Evolutionary conservation across 352 stramenopile species (phyloP), one percentile per base, ranked within the genome.

Genomic region (Phytophthora boehmeriae): DNA sequence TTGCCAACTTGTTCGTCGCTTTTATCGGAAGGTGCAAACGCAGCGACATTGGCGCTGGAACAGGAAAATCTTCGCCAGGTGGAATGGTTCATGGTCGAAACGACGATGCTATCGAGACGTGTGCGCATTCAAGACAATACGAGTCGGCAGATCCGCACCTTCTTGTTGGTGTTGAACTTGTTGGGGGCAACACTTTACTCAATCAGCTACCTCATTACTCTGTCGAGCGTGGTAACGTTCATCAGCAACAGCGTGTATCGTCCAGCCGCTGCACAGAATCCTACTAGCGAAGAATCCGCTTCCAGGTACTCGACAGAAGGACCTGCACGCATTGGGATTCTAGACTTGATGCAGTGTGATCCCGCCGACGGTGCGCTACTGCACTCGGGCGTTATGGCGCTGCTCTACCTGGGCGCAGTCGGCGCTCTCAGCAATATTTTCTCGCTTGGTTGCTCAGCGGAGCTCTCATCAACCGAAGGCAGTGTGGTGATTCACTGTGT

Each of bases 341-440:
- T 71, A 13, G 56, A 66, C 10, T 22, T 71, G 5, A 49, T 71
- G 10, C 63, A 71, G 13, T 71, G 63, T 8, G 63, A 71, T 32
- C 63, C 63, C 6, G 41, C 56, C 4, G 48, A 75, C 13, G 73
- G 73, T n/a, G 70, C 70, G 0, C 48, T 82, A 11, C 58, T 75
- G 20, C 69, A 70, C 13, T 59, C 69, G 2, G 60, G 49, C 1
- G 75, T 62, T 0, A 69, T 81, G 54, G 69, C 74, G 4, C 25
- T 81, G 39, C 35, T 81, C 5, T 81, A 81, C 42, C 59, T 81
- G 1, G 73, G 73, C 1, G 66, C 68, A 2, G 51, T 81, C 16
- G 73, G 73, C 1, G 68, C 69, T 27, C 48, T 78, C 1, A 81
- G 73, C 60, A 81, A 81, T 38, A 75, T 78, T 27, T 81, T 81